A percentile compares a stretch with the other conserved stretches of the same genome.
Conservation (phyloP, 1,284 basidiomycete genomes). For the Ceratobasidium sp. region DNA sequence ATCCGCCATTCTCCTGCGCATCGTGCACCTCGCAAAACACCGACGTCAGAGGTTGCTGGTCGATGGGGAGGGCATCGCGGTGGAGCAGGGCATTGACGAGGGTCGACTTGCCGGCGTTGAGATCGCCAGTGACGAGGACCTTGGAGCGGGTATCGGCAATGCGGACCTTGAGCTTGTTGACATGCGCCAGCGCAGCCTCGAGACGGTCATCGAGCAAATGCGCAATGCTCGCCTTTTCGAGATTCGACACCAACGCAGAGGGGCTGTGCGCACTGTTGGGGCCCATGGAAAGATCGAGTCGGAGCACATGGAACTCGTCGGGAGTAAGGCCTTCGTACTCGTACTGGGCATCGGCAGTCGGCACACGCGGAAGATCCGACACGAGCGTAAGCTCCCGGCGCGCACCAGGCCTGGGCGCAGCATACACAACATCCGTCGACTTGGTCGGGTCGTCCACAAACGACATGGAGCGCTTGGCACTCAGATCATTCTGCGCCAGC, state of each 20-base stretch:
- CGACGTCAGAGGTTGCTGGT: slow-evolving; percentile 98
- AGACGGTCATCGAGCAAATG: slow-evolving; percentile 90
- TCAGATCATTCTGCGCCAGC: slow-evolving; percentile 49
- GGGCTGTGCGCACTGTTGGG: slow-evolving; percentile 71
- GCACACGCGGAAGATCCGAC: slow-evolving; percentile 42
- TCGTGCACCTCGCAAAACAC: slow-evolving; percentile 98
- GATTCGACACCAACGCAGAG: slow-evolving; percentile 83
- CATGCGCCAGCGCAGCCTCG: slow-evolving; percentile 75
- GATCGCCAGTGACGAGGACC: slow-evolving; percentile 98
- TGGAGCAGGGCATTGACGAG: slow-evolving; percentile 94
- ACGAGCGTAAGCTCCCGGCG: slow-evolving; percentile 48
- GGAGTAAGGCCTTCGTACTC: slow-evolving; percentile 46
- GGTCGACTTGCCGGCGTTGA: slow-evolving; percentile 98
- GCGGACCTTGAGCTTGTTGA: slow-evolving; percentile 84
- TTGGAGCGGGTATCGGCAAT: slow-evolving; percentile 93
- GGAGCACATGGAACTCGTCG: slow-evolving; percentile 81
- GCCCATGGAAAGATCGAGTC: slow-evolving; percentile 92
- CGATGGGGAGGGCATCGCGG: slow-evolving; percentile 92
- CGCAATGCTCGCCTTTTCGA: slow-evolving; percentile 92
- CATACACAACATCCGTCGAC: slow-evolving; percentile 70
- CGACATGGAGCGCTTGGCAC: slow-evolving; percentile 67
- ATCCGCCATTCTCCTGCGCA: slow-evolving; percentile 78
- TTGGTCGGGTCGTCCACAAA: slow-evolving; percentile 80
- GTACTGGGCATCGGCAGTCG: background rate
- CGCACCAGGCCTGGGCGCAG: slow-evolving; percentile 57